Evolutionary conservation across 768 basidiomycete genomes (phyloP).

Genomic region (Collybiopsis confluens): DNA sequence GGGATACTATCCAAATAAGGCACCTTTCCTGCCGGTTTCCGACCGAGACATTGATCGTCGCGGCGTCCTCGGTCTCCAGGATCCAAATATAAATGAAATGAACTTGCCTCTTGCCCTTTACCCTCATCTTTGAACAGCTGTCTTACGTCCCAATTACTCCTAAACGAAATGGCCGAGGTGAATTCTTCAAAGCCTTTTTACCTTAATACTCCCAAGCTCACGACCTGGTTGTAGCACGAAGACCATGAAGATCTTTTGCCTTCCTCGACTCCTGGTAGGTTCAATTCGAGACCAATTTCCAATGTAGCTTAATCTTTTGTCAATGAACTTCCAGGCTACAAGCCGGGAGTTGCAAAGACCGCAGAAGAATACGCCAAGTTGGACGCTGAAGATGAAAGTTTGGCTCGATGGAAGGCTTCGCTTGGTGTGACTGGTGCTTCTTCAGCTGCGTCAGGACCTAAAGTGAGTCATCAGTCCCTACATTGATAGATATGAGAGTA

Average conservation of each 20-base stretch:
- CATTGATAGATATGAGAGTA: not conserved
- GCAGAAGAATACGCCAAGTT: conserved; percentile 71
- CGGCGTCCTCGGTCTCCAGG: too few species aligned
- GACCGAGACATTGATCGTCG: too few species aligned
- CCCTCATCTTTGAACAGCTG: too few species aligned
- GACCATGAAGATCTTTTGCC: conserved; percentile 73
- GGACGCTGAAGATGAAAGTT: conserved; percentile 88
- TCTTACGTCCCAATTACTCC: too few species aligned
- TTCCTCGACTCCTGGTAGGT: conserved; percentile 60
- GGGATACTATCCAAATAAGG: too few species aligned
- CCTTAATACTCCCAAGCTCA: too few species aligned
- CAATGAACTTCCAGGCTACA: conserved; percentile 56
- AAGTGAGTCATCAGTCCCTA: conserved; percentile 39
- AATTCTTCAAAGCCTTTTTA: too few species aligned
- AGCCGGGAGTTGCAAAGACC: conserved; percentile 60
- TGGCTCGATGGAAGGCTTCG: conserved; percentile 94
- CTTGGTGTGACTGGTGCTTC: conserved; percentile 68
- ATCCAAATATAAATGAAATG: too few species aligned
- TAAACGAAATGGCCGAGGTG: too few species aligned
- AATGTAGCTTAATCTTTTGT: not conserved
- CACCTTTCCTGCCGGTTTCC: too few species aligned
- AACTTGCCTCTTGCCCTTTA: too few species aligned
- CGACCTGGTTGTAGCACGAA: conserved; percentile 27
- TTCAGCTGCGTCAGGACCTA: conserved; percentile 49
- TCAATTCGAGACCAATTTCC: not conserved